phyloP scores from a whole-genome alignment of 495 filamentous ascomycete species.

The Daldinia bambusicola region DNA sequence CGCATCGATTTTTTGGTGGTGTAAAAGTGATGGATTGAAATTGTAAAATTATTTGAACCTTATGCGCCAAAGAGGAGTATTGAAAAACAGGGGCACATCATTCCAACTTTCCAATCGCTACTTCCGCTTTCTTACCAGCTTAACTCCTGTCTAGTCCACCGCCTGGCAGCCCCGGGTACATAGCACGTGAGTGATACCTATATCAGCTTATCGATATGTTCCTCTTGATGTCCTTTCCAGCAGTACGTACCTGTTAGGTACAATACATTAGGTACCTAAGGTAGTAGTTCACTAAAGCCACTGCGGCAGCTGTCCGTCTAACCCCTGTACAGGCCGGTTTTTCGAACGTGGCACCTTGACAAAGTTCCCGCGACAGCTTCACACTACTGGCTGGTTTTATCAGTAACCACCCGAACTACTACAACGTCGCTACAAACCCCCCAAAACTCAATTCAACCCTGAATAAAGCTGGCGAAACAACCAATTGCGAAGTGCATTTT shows the following conservation, averaged over 20 bases:
- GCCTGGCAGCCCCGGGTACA: neutral
- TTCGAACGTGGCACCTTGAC: slow-evolving; percentile 58
- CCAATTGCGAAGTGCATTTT: slow-evolving; percentile 5
- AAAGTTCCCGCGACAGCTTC: slow-evolving; percentile 31
- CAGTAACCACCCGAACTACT: neutral
- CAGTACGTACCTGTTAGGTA: neutral
- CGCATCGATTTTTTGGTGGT: slow-evolving; percentile 29
- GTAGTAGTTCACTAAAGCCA: no score
- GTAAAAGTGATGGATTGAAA: slow-evolving; percentile 21
- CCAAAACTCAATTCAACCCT: neutral
- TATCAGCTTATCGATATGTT: slow-evolving; percentile 5
- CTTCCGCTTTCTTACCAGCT: neutral
- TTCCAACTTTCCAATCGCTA: neutral
- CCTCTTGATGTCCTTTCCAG: neutral
- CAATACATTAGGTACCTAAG: no score
- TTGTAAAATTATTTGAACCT: slow-evolving; percentile 12
- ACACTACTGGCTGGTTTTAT: slow-evolving; percentile 1
- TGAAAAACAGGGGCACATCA: slow-evolving; percentile 16
- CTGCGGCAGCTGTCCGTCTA: neutral
- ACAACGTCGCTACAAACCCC: slow-evolving; percentile 1
- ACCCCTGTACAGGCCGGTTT: slow-evolving; percentile 49
- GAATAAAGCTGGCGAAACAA: neutral
- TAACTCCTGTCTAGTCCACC: no score
- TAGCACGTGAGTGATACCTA: neutral
- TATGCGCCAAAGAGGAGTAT: slow-evolving; percentile 26